Evolutionary conservation across 2,329 filamentous ascomycete genomes (phyloP).

Genomic region (Aureobasidium sp.): DNA sequence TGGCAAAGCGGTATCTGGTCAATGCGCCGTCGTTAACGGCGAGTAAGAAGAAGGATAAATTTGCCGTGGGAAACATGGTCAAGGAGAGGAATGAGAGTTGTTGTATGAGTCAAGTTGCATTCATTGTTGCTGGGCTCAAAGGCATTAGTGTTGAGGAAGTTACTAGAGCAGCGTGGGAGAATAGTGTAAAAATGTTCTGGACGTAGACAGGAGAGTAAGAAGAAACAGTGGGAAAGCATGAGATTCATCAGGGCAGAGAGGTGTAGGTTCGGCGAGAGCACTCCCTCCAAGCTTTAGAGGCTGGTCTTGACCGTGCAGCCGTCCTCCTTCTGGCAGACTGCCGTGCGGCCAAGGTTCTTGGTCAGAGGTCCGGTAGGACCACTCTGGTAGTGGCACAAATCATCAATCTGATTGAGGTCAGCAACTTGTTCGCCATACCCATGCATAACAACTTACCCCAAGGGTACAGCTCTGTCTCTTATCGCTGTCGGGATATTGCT

Average conservation of each 20-base stretch:
- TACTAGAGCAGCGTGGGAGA: conserved; percentile 33
- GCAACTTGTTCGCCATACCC: not conserved
- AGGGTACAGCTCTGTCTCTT: conserved; percentile 6
- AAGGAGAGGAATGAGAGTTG: conserved; percentile 49
- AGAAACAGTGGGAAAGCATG: too few species aligned
- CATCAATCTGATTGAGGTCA: not conserved
- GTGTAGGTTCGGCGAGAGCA: not conserved
- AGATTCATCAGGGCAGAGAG: not conserved
- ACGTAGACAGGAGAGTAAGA: not conserved
- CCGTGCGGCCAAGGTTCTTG: not conserved
- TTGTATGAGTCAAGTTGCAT: conserved; percentile 41
- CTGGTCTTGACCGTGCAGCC: not conserved
- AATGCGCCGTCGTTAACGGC: conserved; percentile 33
- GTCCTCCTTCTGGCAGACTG: conserved; percentile 1
- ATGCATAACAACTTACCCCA: not conserved
- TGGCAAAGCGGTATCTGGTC: conserved; percentile 37
- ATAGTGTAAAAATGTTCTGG: conserved; percentile 32
- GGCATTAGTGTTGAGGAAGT: conserved; percentile 39
- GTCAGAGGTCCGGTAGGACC: conserved; percentile 3
- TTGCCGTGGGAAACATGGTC: conserved; percentile 37
- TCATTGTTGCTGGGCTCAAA: conserved; percentile 44
- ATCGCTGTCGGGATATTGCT: conserved; percentile 1
- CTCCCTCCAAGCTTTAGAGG: not conserved
- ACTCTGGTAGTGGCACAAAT: conserved; percentile 8
- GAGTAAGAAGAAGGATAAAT: conserved; percentile 46